Percentiles rank a stretch among this genome's conserved stretches.
Evolutionary conservation across 192 early-diverging fungal genomes (phyloP).

Genomic region (Gryganskiella cystojenkinii): DNA sequence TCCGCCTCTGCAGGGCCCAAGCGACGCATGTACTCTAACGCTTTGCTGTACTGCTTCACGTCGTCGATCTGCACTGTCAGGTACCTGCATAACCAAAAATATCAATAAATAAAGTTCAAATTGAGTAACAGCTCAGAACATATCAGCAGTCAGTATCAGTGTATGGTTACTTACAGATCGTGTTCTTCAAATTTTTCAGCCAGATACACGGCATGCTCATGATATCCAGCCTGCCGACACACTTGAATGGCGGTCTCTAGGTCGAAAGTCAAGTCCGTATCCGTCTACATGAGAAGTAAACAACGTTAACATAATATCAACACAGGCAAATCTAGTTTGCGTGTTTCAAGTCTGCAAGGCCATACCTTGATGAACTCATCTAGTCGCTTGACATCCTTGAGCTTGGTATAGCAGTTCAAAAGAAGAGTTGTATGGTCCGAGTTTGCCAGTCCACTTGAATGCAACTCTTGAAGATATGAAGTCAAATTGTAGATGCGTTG

Average conservation of each 20-base stretch:
- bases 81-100: slow-evolving; percentile 61
- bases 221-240: slow-evolving; percentile 91
- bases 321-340: neutral
- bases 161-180: slow-evolving; percentile 64
- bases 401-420: slow-evolving; percentile 97
- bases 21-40: slow-evolving; percentile 80
- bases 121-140: too few species aligned
- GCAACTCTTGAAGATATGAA: slow-evolving; percentile 89
- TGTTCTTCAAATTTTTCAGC: slow-evolving; percentile 86
- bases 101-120: too few species aligned
- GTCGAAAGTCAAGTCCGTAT: slow-evolving; percentile 88
- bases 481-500: slow-evolving; percentile 93
- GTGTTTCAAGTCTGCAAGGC: neutral
- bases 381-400: slow-evolving; percentile 86
- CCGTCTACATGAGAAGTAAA: slow-evolving; percentile 58
- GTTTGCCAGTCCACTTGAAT: slow-evolving; percentile 87
- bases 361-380: slow-evolving; percentile 87
- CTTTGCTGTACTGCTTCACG: slow-evolving; percentile 78
- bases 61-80: slow-evolving; percentile 93
- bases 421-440: slow-evolving; percentile 96
- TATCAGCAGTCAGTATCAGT: neutral
- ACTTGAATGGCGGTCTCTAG: slow-evolving; percentile 95
- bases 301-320: neutral
- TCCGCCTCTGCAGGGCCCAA: slow-evolving; percentile 63
- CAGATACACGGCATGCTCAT: slow-evolving; percentile 91